Evolutionary conservation across 2,329 filamentous ascomycete genomes (phyloP).

Genomic region (Stagonosporopsis tanaceti): DNA sequence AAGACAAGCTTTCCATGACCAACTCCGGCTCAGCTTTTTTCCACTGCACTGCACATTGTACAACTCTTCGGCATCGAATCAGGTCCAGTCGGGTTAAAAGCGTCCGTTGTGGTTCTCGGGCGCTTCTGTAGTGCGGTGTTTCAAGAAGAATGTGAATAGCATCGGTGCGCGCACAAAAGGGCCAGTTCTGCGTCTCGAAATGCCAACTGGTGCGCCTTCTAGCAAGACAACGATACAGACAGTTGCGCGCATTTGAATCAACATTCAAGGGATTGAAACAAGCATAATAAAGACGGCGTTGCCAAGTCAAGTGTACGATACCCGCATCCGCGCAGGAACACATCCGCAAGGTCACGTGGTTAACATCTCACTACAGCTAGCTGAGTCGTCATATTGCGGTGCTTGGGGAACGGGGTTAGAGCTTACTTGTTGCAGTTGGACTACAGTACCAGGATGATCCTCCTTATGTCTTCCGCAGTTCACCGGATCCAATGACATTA

Average conservation of each 20-base stretch:
- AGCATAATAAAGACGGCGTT: not conserved
- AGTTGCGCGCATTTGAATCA: not conserved
- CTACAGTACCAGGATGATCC: no score
- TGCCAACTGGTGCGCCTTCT: no score
- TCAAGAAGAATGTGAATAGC: not conserved
- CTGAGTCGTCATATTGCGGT: no score
- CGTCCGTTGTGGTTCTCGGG: not conserved
- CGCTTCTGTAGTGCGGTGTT: not conserved
- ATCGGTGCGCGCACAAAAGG: not conserved
- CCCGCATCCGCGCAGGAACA: conserved; percentile 1
- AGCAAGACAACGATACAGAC: no score
- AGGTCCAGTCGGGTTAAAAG: not conserved
- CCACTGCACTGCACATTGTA: not conserved
- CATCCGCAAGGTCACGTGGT: conserved; percentile 5
- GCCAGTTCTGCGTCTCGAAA: no score
- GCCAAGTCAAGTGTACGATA: not conserved
- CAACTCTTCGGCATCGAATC: not conserved
- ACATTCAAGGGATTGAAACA: not conserved
- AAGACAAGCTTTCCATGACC: conserved; percentile 10
- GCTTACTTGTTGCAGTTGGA: no score
- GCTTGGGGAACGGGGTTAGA: no score
- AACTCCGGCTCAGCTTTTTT: conserved; percentile 7
- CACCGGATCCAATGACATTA: not conserved
- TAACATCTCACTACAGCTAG: no score
- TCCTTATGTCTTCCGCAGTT: no score